These are phyloP conservation scores for Tolypocladium album DNA, from an alignment of 2,329 filamentous ascomycete species.

Conservation along the genomic window DNA sequence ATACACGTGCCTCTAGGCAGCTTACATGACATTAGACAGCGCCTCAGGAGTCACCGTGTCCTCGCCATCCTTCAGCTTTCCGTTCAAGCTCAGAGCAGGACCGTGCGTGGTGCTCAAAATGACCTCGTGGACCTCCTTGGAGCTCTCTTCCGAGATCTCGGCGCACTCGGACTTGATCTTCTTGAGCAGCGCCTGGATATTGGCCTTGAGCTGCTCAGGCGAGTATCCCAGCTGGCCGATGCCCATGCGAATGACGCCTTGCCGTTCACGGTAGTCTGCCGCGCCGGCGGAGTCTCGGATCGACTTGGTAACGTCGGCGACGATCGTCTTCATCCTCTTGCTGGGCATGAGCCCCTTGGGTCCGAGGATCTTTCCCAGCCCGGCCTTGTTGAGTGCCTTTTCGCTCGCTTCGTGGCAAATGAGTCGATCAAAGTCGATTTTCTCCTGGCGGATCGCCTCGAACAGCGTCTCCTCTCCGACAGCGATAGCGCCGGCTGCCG, in stretches of 20 bases:
- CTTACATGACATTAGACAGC: conserved; percentile 44
- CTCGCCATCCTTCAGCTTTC: conserved; percentile 57
- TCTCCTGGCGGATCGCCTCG: conserved; percentile 59
- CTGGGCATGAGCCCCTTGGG: conserved; percentile 90
- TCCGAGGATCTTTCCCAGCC: conserved; percentile 70
- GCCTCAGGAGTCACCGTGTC: conserved; percentile 43
- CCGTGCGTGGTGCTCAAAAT: conserved; percentile 81
- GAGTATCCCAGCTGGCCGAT: conserved; percentile 85
- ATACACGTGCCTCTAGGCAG: conserved; percentile 11
- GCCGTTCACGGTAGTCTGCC: conserved; percentile 75
- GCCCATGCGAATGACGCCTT: conserved; percentile 79
- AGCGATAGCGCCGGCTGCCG: conserved; percentile 65
- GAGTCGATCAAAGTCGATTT: conserved; percentile 79
- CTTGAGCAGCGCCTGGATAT: conserved; percentile 68
- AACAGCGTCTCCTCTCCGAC: conserved; percentile 85
- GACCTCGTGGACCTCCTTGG: conserved; percentile 42
- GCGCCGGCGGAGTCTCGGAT: conserved; percentile 77
- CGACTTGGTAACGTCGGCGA: conserved; percentile 62
- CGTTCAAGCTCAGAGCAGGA: conserved; percentile 79
- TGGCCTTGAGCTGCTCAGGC: conserved; percentile 74
- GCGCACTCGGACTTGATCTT: conserved; percentile 70
- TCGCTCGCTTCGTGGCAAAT: conserved; percentile 76
- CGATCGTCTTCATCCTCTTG: conserved; percentile 77
- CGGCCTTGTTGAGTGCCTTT: conserved; percentile 69
- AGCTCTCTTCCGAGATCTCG: conserved; percentile 48